A percentile compares a stretch with the other conserved stretches of the same genome.
These are phyloP conservation scores for Aspergillus chevalieri DNA, from an alignment of 2,329 filamentous ascomycete genomes.

Conservation along the genomic window DNA sequence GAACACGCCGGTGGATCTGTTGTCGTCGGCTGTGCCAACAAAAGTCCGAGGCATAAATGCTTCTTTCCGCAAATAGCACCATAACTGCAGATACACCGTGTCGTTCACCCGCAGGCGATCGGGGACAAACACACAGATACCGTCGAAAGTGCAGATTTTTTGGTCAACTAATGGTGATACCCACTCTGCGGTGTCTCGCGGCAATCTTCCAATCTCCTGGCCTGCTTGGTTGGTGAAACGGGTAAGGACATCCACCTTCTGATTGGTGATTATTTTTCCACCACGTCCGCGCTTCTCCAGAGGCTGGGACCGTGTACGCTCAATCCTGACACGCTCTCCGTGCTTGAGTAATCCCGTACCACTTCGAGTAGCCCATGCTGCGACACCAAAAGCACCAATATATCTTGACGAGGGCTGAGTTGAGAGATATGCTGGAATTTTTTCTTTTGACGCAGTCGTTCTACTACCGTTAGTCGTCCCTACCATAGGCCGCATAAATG, in stretches of 20 bases:
- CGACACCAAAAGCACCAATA: constrained; percentile 84
- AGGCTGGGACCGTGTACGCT: constrained; percentile 70
- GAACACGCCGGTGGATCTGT: constrained; percentile 67
- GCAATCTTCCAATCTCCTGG: constrained; percentile 76
- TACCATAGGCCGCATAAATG: neutral
- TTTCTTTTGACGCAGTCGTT: constrained; percentile 3
- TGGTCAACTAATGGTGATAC: constrained; percentile 89
- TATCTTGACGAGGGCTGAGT: constrained; percentile 58
- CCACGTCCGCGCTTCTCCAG: constrained; percentile 44
- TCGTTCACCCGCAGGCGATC: constrained; percentile 83
- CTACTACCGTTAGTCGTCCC: neutral
- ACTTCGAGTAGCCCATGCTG: constrained; percentile 85
- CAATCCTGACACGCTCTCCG: constrained; percentile 77
- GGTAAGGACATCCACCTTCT: constrained; percentile 78
- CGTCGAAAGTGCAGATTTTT: constrained; percentile 79
- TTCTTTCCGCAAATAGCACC: constrained; percentile 65
- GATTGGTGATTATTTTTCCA: constrained; percentile 45
- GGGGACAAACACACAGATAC: constrained; percentile 79
- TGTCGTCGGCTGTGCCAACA: constrained; percentile 49
- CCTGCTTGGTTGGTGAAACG: constrained; percentile 77
- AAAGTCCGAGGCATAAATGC: constrained; percentile 66
- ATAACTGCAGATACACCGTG: constrained; percentile 84
- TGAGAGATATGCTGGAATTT: constrained; percentile 7
- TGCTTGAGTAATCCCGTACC: constrained; percentile 69
- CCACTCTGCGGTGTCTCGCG: constrained; percentile 84